These are phyloP conservation scores for Haplosporangium sp. DNA, from an alignment of 371 early-diverging fungal species.

Conservation along the genomic window DNA sequence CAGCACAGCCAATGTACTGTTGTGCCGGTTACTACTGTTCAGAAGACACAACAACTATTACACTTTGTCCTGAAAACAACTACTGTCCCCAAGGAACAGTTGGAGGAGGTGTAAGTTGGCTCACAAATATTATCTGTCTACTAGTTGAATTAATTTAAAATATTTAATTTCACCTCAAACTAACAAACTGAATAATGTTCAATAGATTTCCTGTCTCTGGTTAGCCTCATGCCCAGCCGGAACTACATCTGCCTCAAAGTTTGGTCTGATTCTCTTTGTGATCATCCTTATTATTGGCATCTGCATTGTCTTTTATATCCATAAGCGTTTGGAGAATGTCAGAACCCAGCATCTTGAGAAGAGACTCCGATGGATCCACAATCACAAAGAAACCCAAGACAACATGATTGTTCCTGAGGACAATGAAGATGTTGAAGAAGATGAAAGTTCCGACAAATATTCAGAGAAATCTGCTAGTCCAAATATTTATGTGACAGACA, in stretches of 20 bases:
- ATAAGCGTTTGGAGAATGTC: slow-evolving; percentile 27
- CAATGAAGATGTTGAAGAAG: not conserved
- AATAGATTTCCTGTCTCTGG: slow-evolving; percentile 37
- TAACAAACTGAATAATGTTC: not conserved
- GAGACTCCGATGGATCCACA: slow-evolving; percentile 39
- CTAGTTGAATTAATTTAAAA: not conserved
- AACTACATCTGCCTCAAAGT: slow-evolving; percentile 38
- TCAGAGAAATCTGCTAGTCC: not conserved
- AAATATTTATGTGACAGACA: slow-evolving; percentile 9
- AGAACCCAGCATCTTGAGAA: slow-evolving; percentile 42
- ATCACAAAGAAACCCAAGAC: slow-evolving; percentile 30
- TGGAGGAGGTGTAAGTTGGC: slow-evolving; percentile 34
- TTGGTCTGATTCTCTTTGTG: slow-evolving; percentile 35
- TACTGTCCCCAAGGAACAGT: slow-evolving; percentile 55
- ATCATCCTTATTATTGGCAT: slow-evolving; percentile 25
- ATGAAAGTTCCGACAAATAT: not conserved
- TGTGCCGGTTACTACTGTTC: slow-evolving; percentile 63
- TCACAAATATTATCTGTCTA: not conserved
- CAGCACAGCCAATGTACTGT: slow-evolving; percentile 64
- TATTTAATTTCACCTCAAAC: not conserved
- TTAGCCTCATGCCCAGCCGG: slow-evolving; percentile 38
- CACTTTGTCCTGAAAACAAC: slow-evolving; percentile 55
- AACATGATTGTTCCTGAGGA: slow-evolving; percentile 14
- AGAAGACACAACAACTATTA: slow-evolving; percentile 39
- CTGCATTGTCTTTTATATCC: slow-evolving; percentile 27